Base-by-base conservation (phyloP, 2,329 filamentous ascomycete genomes). In the Cyphellophora attinorum region DNA sequence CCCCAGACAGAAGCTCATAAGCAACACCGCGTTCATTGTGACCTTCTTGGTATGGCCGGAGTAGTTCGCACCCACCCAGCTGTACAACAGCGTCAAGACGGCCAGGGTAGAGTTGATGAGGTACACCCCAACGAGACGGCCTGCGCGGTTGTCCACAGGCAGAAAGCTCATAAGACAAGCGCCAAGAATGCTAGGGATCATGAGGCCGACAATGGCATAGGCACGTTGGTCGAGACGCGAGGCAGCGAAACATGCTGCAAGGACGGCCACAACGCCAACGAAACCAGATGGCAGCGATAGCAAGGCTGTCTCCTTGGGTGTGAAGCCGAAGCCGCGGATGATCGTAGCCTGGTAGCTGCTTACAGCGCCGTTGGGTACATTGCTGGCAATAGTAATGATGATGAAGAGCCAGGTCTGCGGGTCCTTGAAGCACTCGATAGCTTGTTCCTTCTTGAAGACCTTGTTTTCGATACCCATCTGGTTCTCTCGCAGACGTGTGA, bases 401-500 rank as follows among this genome's bases (percentile, higher is more conserved):
- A 43, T 47, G 19, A 64, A 50, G 15, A 63, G 44, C 42, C 54
- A 65, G 0, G 65, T 61, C 33, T 68, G 62, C 2, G 61, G 51
- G 21, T 68, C 60, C 6, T 28, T 31, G 30, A 69, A 55, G 4
- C 59, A 58, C 50, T 72, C 68, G 16, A 55, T 40, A 12, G 67
- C 52, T 33, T 72, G 68, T 3, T 51, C 39, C 11, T 46, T 41
- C 43, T 72, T 71, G 51, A 71, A 65, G 27, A 61, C 54, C 35
- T 68, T 66, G 50, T 66, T 68, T 31, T 68, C 62, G 11, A 70
- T 67, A 5, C 68, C 68, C 2, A 63, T 70, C 34, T 66, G 60
- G 27, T 69, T 67, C 19, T 56, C 56, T 2, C 62, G 54, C 0
- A 70, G 54, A 0, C 65, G 58, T 37, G 65, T 59, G 28, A 62